Evolutionary conservation across 805 yeast species (phyloP).

Genomic region (Schizosaccharomyces japonicus): DNA sequence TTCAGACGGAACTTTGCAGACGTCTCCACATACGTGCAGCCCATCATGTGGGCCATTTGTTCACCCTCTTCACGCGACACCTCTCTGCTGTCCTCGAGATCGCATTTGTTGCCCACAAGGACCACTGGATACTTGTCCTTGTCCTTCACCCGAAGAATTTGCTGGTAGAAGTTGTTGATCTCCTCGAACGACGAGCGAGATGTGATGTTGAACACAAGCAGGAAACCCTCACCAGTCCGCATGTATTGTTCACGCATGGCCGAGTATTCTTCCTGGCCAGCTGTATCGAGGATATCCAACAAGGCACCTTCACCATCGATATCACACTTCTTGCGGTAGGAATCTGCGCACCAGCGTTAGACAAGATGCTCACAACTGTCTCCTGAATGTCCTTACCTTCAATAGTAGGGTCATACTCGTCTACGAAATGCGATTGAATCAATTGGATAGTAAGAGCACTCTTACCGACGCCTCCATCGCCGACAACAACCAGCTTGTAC

Average conservation of each 20-base stretch:
- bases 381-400: conserved; percentile 32
- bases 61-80: conserved; percentile 39
- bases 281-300: conserved; percentile 82
- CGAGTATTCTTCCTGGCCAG: conserved; percentile 73
- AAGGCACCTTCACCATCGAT: conserved; percentile 59
- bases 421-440: conserved; percentile 84
- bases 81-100: conserved; percentile 51
- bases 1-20: conserved; percentile 78
- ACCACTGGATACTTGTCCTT: conserved; percentile 51
- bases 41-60: conserved; percentile 41
- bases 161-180: conserved; percentile 55
- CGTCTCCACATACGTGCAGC: conserved; percentile 55
- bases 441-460: conserved; percentile 86
- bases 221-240: conserved; percentile 41
- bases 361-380: background rate
- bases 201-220: conserved; percentile 70
- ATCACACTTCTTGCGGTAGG: conserved; percentile 54
- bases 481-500: conserved; percentile 83
- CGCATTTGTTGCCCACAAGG: conserved; percentile 61
- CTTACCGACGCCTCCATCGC: conserved; percentile 98
- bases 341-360: conserved; percentile 13
- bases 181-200: conserved; percentile 70
- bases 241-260: conserved; percentile 64
- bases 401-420: conserved; percentile 94
- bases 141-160: conserved; percentile 56